Conservation (phyloP, 129 eudicot species). For the Heracleum sosnowskyi region DNA sequence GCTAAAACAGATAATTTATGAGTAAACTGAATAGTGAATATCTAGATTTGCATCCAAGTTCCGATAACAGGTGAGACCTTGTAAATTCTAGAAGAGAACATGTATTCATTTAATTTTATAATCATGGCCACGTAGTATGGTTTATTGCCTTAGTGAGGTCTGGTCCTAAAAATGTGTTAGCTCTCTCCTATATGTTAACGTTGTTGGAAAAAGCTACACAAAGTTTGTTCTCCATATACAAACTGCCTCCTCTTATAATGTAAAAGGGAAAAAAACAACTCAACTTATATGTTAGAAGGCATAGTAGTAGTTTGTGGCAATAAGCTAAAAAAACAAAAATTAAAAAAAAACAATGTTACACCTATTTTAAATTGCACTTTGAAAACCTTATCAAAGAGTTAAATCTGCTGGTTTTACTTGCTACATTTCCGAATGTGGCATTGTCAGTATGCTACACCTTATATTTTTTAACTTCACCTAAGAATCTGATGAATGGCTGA, state of each 20-base stretch:
- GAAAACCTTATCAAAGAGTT: neutral
- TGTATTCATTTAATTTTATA: neutral
- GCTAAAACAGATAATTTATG: neutral
- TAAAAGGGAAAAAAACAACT: neutral
- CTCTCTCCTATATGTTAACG: neutral
- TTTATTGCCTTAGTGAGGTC: neutral
- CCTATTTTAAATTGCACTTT: neutral
- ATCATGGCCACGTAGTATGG: neutral
- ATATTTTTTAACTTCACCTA: neutral
- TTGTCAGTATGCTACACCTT: neutral
- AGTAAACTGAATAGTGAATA: neutral
- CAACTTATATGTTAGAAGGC: neutral
- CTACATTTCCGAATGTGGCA: neutral
- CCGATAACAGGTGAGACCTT: neutral
- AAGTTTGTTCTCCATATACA: neutral
- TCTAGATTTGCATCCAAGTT: neutral
- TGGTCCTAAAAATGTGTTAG: neutral
- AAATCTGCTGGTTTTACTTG: neutral
- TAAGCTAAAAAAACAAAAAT: neutral
- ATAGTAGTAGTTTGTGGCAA: neutral
- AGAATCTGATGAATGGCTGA: neutral
- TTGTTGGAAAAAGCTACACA: neutral
- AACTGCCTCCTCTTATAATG: neutral
- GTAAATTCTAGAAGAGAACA: neutral
- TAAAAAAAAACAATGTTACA: neutral